Evolutionary conservation across 208 protist species (phyloP).

Genomic region (Leishmania tropica): DNA sequence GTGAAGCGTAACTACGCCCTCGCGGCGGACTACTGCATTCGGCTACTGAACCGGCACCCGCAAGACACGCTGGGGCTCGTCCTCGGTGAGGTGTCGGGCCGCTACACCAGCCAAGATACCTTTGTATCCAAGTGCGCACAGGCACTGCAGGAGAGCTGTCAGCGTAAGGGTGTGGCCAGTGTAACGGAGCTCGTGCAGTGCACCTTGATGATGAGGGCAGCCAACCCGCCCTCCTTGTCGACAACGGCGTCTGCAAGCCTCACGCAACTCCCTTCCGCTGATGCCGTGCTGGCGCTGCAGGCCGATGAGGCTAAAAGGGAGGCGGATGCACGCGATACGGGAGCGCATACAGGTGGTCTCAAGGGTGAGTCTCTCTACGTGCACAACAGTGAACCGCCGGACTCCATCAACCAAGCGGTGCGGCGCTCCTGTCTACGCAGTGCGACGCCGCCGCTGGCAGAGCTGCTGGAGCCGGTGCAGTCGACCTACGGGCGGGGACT

Average conservation of each 20-base stretch:
- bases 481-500: conserved; percentile 70
- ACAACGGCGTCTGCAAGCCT: neutral
- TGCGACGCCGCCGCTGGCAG: conserved; percentile 36
- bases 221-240: neutral
- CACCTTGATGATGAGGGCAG: neutral
- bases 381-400: conserved; percentile 13
- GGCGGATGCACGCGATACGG: neutral
- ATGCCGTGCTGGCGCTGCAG: conserved; percentile 24
- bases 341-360: neutral
- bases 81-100: conserved; percentile 58
- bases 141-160: conserved; percentile 49
- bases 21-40: conserved; percentile 84
- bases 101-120: conserved; percentile 46
- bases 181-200: conserved; percentile 19
- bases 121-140: conserved; percentile 66
- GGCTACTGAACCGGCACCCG: conserved; percentile 65
- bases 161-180: conserved; percentile 28
- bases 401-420: conserved; percentile 3
- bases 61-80: conserved; percentile 59
- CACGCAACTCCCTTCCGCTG: conserved; percentile 5
- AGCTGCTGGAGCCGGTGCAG: conserved; percentile 64
- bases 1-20: conserved; percentile 64
- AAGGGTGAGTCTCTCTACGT: conserved; percentile 30
- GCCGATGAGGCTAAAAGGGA: conserved; percentile 10
- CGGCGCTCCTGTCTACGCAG: conserved; percentile 29